A percentile compares a stretch with the other conserved stretches of the same genome.
Evolutionary conservation across 2,329 filamentous ascomycete genomes (phyloP).

Genomic region (Pyrenophora graminea): DNA sequence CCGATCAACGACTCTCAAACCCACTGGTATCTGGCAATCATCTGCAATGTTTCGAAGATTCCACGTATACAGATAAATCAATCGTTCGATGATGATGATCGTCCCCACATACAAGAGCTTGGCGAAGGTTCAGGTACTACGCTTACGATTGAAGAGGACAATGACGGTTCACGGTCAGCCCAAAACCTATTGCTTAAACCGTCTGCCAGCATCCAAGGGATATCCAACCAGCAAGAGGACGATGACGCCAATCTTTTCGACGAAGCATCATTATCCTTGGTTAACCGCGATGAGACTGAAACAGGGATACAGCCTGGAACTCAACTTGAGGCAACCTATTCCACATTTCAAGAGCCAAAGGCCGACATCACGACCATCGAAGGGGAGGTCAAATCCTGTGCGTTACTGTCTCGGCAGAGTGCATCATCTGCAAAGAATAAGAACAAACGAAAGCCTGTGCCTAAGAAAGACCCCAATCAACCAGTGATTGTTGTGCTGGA

Average conservation of each 20-base stretch:
- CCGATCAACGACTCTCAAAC: conserved; percentile 77
- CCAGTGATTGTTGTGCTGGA: conserved; percentile 85
- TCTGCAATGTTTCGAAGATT: conserved; percentile 83
- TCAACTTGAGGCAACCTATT: neutral
- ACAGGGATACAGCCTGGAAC: neutral
- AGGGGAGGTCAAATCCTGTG: conserved; percentile 1
- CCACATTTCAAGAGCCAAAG: neutral
- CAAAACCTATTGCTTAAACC: neutral
- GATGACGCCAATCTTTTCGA: conserved; percentile 29
- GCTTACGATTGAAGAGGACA: neutral
- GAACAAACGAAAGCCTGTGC: conserved; percentile 23
- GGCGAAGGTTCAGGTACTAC: neutral
- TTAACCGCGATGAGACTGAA: conserved; percentile 23
- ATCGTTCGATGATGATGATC: conserved; percentile 11
- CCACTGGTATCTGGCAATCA: conserved; percentile 96
- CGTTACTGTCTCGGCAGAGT: conserved; percentile 9
- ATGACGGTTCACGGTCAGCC: neutral
- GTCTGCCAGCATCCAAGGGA: neutral
- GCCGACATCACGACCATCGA: conserved; percentile 3
- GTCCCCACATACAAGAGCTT: neutral
- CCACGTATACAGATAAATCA: conserved; percentile 34
- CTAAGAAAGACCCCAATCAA: conserved; percentile 41
- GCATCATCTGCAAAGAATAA: conserved; percentile 28
- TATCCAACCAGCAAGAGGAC: conserved; percentile 1
- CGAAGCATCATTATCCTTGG: conserved; percentile 25